Conservation (phyloP, 352 stramenopile genomes). For the Phytophthora quininea region DNA sequence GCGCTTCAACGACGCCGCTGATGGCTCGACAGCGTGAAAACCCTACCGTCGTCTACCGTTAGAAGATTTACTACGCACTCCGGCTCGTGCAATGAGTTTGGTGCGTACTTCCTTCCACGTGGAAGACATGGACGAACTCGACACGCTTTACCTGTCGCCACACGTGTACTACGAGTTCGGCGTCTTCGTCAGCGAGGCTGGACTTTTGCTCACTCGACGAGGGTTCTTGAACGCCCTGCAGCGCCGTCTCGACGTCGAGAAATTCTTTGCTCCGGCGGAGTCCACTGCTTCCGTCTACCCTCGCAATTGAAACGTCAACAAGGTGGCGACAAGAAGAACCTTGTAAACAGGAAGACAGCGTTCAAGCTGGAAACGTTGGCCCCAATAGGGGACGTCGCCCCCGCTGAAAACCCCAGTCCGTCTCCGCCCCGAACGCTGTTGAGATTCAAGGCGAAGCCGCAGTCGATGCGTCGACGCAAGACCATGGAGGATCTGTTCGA, state of each 20-base stretch:
- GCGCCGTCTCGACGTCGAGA: conserved; percentile 53
- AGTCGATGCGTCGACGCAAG: conserved; percentile 66
- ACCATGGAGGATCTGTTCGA: conserved; percentile 49
- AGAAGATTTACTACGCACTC: conserved; percentile 52
- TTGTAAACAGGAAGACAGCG: conserved; percentile 5
- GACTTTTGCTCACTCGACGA: conserved; percentile 51
- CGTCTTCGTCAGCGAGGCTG: conserved; percentile 45
- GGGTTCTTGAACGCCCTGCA: conserved; percentile 64
- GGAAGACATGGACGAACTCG: conserved; percentile 36
- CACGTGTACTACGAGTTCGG: conserved; percentile 69
- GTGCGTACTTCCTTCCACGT: conserved; percentile 50
- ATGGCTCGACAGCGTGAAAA: conserved; percentile 11
- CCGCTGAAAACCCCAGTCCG: conserved; percentile 8
- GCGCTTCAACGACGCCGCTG: conserved; percentile 13
- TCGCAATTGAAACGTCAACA: conserved; percentile 11
- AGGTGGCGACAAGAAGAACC: background rate
- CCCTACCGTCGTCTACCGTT: conserved; percentile 53
- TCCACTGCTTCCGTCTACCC: conserved; percentile 8
- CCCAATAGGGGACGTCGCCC: conserved; percentile 3
- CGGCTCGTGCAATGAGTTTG: conserved; percentile 56
- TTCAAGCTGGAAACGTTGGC: conserved; percentile 22
- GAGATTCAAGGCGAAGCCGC: conserved; percentile 3
- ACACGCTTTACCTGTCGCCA: conserved; percentile 51
- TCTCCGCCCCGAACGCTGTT: conserved; percentile 6
- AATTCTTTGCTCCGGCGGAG: conserved; percentile 43